Base-by-base conservation (phyloP, 805 yeast species). In the Hemisphaericaspora nanyangensis region DNA sequence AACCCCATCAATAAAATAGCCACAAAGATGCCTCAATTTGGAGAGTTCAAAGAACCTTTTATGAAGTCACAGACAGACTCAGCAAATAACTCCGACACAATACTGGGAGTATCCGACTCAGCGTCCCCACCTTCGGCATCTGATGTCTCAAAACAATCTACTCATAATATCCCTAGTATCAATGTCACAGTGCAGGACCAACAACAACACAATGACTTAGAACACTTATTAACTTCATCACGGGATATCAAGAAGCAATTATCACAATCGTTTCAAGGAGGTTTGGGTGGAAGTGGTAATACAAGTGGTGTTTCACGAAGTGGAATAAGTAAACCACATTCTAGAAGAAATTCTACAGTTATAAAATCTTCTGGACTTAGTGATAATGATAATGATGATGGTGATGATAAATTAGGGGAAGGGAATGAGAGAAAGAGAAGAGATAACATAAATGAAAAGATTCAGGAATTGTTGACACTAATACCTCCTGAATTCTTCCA, bases 361-460 rank as follows among this genome's bases (percentile, higher is more conserved):
- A 39, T 55, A 6, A 58, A 54, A 37, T 51, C 59, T 16, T 47
- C 54, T 33, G 41, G 41, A 17, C 46, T 39, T 7, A 48, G 53
- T 35, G 57, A 53, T 32, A 39, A 40, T 17, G 55, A 46, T 13
- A 58, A 56, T 32, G 59, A 57, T 32, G 54, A 51, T 17, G 57
- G 54, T 29, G 59, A 54, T 8, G 63, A 61, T 18, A 16, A 32
- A 11, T 20, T 24, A 19, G 67, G 58, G 16, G 62, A 58, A 33
- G 68, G 68, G 7, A 61, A 64, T 38, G 74, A 68, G 45, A 52
- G 73, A 17, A 66, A 65, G 40, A 47, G 73, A 35, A 50, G 73
- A 42, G 74, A 68, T 47, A 65, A 66, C 42, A 67, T 67, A 40
- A 68, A 68, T 44, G 74, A 68, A 19, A 64, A 63, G 37, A 68